Evolutionary conservation across 805 yeast genomes (phyloP), one percentile per base, ranked within the genome.

Genomic region (Hermanozyma aechmeae): DNA sequence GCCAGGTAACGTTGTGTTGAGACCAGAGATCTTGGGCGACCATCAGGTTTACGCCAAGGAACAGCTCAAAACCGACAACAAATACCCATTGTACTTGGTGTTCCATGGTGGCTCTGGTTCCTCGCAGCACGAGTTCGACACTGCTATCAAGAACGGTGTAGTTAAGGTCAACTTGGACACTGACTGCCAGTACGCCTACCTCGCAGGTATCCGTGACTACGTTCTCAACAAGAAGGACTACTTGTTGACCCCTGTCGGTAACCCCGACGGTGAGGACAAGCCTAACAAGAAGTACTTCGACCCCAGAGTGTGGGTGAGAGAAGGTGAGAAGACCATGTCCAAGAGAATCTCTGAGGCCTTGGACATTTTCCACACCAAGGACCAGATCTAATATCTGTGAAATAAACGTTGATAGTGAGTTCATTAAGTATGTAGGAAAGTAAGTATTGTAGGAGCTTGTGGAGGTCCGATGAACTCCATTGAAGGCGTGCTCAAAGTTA

Each of bases 61-160:
- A 61, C 64, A 80, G 60, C 45, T 68, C 38, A 71, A 71, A 42
- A 51, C 78, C 41, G 45, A 59, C 34, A 53, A 65, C 40, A 65
- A 68, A 59, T 56, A 63, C 45, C 97, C 98, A 61, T 71, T 92
- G 58, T 92, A 77, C 82, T 76, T 92, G 50, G 98, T 92, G 48
- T 92, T 92, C 96, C 98, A 92, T 77, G 98, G 98, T 71, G 98
- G 98, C 66, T 92, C 98, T 42, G 98, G 98, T 66, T 92, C 98
- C 32, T 54, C 92, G 45, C 93, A 81, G 67, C 61, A 67, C 44
- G 98, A 92, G 70, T 92, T 82, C 65, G 80, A 82, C 69, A 76
- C 76, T 46, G 98, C 86, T 58, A 92, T 92, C 66, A 62, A 59
- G 59, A 70, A 74, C 68, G 98, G 98, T 74, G 96, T 87, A 50